Conservation (phyloP, 2,329 filamentous ascomycete species). For the Alternaria sp. region DNA sequence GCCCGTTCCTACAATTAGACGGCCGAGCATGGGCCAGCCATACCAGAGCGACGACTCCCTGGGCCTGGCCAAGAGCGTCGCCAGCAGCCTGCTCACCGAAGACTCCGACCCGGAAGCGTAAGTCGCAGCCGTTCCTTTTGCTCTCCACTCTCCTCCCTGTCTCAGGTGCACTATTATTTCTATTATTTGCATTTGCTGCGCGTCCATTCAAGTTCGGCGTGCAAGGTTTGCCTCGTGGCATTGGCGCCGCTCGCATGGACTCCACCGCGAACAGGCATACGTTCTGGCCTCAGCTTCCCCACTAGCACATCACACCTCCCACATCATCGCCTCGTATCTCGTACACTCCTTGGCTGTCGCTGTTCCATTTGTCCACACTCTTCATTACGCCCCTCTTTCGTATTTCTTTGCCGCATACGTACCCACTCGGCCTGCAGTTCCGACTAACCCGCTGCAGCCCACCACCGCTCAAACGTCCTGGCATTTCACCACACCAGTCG, state of each 20-base stretch:
- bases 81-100: constrained; percentile 58
- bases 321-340: constrained; percentile 16
- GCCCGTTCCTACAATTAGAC: constrained; percentile 28
- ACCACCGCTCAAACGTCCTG: constrained; percentile 41
- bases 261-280: constrained; percentile 18
- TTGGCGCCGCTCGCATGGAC: constrained; percentile 25
- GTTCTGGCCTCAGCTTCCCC: constrained; percentile 31
- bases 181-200: constrained; percentile 12
- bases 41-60: constrained; percentile 51
- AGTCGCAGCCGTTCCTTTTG: constrained; percentile 40
- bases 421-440: constrained; percentile 20
- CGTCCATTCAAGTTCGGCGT: neutral
- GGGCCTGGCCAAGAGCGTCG: constrained; percentile 51
- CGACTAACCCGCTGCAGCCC: constrained; percentile 42
- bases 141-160: neutral
- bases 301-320: constrained; percentile 8
- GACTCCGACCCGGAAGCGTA: constrained; percentile 59
- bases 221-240: constrained; percentile 13
- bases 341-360: constrained; percentile 13
- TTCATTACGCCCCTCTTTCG: constrained; percentile 9
- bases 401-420: constrained; percentile 21
- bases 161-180: constrained; percentile 10
- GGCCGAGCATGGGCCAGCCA: constrained; percentile 18
- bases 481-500: constrained; percentile 56
- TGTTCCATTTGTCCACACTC: constrained; percentile 18